phyloP scores from a whole-genome alignment of 331 rosid species.

The Phaseolus coccineus region DNA sequence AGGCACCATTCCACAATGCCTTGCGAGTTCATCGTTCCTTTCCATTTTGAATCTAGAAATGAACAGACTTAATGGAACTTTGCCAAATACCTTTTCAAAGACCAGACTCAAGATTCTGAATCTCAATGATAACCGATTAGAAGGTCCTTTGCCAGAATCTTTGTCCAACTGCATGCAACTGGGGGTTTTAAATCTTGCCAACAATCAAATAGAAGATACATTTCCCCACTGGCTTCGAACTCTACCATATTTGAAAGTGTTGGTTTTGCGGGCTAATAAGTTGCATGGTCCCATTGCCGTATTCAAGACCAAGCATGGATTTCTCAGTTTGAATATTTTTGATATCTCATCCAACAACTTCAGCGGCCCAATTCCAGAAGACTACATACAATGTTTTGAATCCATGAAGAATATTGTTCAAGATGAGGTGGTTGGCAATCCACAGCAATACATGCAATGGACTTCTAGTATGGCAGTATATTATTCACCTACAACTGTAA shows the following conservation, averaged over 20 bases:
- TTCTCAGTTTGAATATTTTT: not conserved
- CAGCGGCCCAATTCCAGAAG: not conserved
- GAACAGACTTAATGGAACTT: not conserved
- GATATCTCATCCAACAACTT: not conserved
- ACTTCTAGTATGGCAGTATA: no score
- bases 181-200: not conserved
- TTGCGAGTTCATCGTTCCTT: not conserved
- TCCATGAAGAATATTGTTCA: not conserved
- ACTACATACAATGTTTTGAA: no score
- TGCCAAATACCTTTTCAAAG: not conserved
- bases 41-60: no score
- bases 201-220: not conserved
- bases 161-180: not conserved
- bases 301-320: not conserved
- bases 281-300: not conserved
- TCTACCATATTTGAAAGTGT: not conserved
- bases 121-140: not conserved
- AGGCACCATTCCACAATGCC: not conserved
- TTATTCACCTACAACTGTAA: no score
- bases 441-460: no score
- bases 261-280: not conserved
- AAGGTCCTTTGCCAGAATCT: not conserved
- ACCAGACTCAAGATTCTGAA: not conserved
- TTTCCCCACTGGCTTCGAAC: not conserved
- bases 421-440: not conserved